These are phyloP conservation scores for Nicotiana noctiflora DNA, from an alignment of 257 asterid species.

Conservation along the genomic window DNA sequence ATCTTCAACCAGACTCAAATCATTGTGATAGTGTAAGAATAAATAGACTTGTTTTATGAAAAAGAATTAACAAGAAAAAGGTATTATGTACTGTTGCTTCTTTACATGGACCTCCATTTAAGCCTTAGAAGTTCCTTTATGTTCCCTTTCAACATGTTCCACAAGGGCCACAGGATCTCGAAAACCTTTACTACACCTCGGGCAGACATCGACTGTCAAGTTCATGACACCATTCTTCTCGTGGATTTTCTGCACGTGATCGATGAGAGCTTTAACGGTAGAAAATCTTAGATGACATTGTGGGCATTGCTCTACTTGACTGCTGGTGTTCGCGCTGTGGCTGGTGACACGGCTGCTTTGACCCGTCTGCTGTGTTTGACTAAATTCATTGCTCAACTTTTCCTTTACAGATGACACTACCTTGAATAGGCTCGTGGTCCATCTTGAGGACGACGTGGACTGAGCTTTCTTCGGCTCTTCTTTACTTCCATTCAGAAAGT, in stretches of 20 bases:
- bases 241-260: conserved; percentile 80
- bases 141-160: conserved; percentile 92
- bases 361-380: conserved; percentile 26
- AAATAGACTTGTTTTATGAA: background rate
- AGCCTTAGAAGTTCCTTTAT: conserved; percentile 68
- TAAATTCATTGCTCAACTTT: conserved; percentile 61
- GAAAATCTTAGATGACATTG: conserved; percentile 65
- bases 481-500: conserved; percentile 53
- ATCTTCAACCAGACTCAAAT: background rate
- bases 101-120: conserved; percentile 10
- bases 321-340: conserved; percentile 18
- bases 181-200: conserved; percentile 85
- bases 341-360: conserved; percentile 19
- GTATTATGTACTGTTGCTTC: background rate
- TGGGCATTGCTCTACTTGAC: conserved; percentile 72
- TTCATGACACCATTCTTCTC: conserved; percentile 77
- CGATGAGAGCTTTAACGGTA: conserved; percentile 53
- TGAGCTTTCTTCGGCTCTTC: conserved; percentile 36
- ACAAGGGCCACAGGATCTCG: conserved; percentile 84
- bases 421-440: conserved; percentile 53
- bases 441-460: conserved; percentile 44
- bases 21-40: background rate
- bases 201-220: conserved; percentile 77
- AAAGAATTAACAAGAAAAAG: background rate
- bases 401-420: conserved; percentile 75